Base-by-base conservation (phyloP, 805 yeast species). In the Cephaloascus albidus region DNA sequence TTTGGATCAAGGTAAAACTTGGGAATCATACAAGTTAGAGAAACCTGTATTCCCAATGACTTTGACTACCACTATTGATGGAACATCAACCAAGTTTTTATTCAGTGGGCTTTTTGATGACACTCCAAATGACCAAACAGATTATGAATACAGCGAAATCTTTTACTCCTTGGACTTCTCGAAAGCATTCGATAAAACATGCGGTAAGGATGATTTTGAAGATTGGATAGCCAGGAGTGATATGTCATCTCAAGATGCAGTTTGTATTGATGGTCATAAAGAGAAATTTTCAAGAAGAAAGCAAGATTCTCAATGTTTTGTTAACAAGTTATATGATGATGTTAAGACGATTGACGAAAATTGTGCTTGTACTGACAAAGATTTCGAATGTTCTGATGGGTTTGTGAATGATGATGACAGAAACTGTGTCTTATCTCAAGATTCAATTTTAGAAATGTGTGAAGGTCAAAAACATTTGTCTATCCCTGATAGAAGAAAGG, bases 1-100 rank as follows among this genome's bases (percentile, higher is more conserved):
- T 0, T 52, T 79, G 12, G 89, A 86, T 53, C 87, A 83, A 52
- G 96, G 96, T 35, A 53, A 63, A 27, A 56, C 80, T 3, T 86
- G 93, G 89, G 43, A 53, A 3, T 65, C 64, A 31, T 60, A 63
- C 26, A 63, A 69, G n/a, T 53, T 85, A 4, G 78, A 72, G 6
- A 38, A 46, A 6, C 43, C 65, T 1, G 49, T 78, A 12, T 47
- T 50, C 30, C 77, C 81, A 0, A 40, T 56, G 3, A 50, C 58
- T 4, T 40, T 81, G 5, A 54, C 76, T 1, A 76, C 88, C 0
- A 73, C 85, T 0, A 68, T 75, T 14, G 95, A 85, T 58, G 85
- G 90, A 1, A 72, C 88, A 0, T 77, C 87, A 3, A 57, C 67
- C 27, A 72, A 70, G 39, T 76, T 86, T 45, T 44, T 81, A 14